phyloP scores from a whole-genome alignment of 306 rosid species.

The Vigna mungo region DNA sequence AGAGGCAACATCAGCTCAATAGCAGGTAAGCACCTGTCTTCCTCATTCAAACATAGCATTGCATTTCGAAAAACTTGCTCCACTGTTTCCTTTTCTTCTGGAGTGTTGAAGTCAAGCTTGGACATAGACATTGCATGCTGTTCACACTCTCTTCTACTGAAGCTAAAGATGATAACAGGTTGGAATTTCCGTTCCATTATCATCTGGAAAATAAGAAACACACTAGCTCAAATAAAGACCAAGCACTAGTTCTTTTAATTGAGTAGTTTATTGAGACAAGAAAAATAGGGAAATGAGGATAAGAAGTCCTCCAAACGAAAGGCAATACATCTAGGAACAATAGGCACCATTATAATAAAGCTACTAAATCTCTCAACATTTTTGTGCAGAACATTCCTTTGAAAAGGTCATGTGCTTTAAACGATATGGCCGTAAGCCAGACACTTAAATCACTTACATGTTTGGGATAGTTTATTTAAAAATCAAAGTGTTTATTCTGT shows the following conservation, averaged over 20 bases:
- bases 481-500: background rate
- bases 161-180: constrained; percentile 96
- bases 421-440: background rate
- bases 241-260: background rate
- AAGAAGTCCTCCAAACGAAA: background rate
- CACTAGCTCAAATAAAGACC: constrained; percentile 33
- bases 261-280: background rate
- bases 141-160: constrained; percentile 96
- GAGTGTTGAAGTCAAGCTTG: constrained; percentile 89
- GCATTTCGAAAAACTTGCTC: constrained; percentile 85
- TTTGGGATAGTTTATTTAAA: background rate
- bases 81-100: constrained; percentile 86
- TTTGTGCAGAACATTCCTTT: background rate
- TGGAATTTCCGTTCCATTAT: constrained; percentile 94
- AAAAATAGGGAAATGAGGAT: background rate
- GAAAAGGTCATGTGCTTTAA: background rate
- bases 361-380: background rate
- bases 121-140: constrained; percentile 97
- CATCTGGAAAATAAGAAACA: constrained; percentile 66
- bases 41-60: constrained; percentile 88
- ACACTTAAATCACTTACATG: background rate
- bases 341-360: background rate
- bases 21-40: constrained; percentile 93
- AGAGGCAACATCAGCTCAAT: constrained; percentile 92
- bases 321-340: background rate